phyloP scores from a whole-genome alignment of 2,329 filamentous ascomycete species.

The Neonectria neomacrospora region DNA sequence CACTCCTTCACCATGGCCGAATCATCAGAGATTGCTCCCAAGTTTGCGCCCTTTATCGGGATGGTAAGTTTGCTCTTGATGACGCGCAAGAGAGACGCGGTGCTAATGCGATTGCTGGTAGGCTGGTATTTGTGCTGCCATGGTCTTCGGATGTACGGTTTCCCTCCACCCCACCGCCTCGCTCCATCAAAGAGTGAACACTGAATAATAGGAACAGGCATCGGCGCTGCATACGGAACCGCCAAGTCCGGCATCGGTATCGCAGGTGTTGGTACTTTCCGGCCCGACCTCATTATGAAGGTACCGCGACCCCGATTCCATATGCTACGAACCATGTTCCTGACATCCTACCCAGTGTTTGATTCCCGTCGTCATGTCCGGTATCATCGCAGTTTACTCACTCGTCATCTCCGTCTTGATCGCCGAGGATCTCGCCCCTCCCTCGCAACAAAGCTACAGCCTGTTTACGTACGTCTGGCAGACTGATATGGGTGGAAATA shows the following conservation, averaged over 20 bases:
- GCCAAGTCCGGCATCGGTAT: conserved; percentile 91
- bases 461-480: conserved; percentile 76
- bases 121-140: conserved; percentile 82
- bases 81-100: conserved; percentile 29
- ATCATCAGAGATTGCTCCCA: conserved; percentile 72
- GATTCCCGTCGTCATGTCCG: conserved; percentile 96
- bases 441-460: conserved; percentile 74
- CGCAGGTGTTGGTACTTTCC: conserved; percentile 84
- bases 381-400: conserved; percentile 98
- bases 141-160: conserved; percentile 83
- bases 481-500: neutral
- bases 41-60: conserved; percentile 89
- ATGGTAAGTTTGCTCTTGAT: conserved; percentile 70
- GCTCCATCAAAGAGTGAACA: conserved; percentile 36
- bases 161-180: conserved; percentile 31
- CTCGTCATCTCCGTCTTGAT: conserved; percentile 98
- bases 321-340: conserved; percentile 9
- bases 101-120: conserved; percentile 51
- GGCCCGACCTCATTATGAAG: conserved; percentile 93
- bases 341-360: conserved; percentile 68
- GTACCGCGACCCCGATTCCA: conserved; percentile 53
- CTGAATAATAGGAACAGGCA: conserved; percentile 54
- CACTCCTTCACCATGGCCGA: conserved; percentile 58
- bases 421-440: conserved; percentile 85
- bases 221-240: conserved; percentile 86